Evolutionary conservation across 176 grass and related monocot genomes (phyloP), one percentile per base, ranked within the genome.

Genomic region (Leersia perrieri): DNA sequence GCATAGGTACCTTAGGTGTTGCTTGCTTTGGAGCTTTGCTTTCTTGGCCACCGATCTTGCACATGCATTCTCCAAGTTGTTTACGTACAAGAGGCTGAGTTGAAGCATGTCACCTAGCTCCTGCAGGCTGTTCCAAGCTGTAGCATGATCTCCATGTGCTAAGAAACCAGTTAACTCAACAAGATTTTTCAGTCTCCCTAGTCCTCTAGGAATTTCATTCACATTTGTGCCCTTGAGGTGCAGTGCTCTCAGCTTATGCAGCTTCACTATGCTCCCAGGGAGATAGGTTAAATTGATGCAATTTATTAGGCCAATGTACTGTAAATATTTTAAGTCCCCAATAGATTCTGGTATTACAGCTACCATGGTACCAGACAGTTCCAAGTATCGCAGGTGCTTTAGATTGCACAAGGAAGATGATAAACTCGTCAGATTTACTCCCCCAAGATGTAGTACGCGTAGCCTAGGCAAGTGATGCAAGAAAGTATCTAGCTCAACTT

Each of bases 311-410:
- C 62, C 75, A 60, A 91, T 74, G 45, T 78, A 91, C 26, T 88
- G 81, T 33, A 88, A 63, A 85, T 85, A 81, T 63, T 6, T 82
- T 49, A 91, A 73, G 34, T 77, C 63, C 33, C 76, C 85, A 68
- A 91, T 74, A 1, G 25, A 30, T 9, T 82, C 58, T 23, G 89
- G 89, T 25, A 91, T 60, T 36, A 12, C 35, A 74, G 33, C 41
- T 68, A 91, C 33, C 38, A 62, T 82, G 25, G 89, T 81, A 1
- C 64, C 64, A 63, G 76, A 75, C 18, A 87, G 68, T 28, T 80
- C 51, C 29, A 91, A 70, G 34, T 74, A 87, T 64, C 89, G 85
- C 23, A 91, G 49, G 62, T 91, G 85, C 63, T 82, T 66, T 40
- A 91, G 81, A 60, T 67, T 31, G 53, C 44, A 78, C 14, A 91